Evolutionary conservation across 2,329 filamentous ascomycete species (phyloP).

Genomic region (Mollisiaceae sp.): DNA sequence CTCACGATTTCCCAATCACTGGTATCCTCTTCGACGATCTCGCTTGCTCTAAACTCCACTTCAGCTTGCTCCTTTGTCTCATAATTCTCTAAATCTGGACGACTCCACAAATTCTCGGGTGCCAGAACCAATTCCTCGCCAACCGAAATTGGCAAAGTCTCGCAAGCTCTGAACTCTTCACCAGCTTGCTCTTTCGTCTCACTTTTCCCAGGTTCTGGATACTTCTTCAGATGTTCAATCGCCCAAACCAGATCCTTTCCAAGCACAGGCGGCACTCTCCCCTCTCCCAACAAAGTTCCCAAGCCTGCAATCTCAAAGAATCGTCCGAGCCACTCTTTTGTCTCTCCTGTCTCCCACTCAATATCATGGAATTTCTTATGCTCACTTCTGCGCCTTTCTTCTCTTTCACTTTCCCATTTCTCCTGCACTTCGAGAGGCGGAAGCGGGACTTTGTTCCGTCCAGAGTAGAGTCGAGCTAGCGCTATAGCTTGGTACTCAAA

Average conservation of each 20-base stretch:
- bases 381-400: slow-evolving; percentile 40
- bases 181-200: slow-evolving; percentile 5
- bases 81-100: neutral
- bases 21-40: neutral
- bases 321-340: slow-evolving; percentile 51
- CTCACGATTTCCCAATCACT: neutral
- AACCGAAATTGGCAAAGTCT: neutral
- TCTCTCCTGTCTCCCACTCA: slow-evolving; percentile 57
- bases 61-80: neutral
- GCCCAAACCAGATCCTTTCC: slow-evolving; percentile 52
- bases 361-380: slow-evolving; percentile 57
- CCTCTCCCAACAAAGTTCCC: slow-evolving; percentile 52
- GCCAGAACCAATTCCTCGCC: neutral
- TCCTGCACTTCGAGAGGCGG: slow-evolving; percentile 46
- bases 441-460: slow-evolving; percentile 47
- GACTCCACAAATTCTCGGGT: neutral
- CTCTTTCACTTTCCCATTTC: slow-evolving; percentile 53
- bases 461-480: slow-evolving; percentile 54
- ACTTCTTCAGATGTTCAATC: slow-evolving; percentile 54
- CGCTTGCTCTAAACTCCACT: neutral
- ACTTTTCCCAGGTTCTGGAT: slow-evolving; percentile 46
- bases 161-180: neutral
- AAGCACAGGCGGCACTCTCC: slow-evolving; percentile 52
- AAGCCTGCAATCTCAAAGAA: slow-evolving; percentile 57
- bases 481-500: slow-evolving; percentile 63